A percentile compares a stretch with the other conserved stretches of the same genome.
Conservation (phyloP, 2,329 filamentous ascomycete genomes). For the Aspergillus sp. region DNA sequence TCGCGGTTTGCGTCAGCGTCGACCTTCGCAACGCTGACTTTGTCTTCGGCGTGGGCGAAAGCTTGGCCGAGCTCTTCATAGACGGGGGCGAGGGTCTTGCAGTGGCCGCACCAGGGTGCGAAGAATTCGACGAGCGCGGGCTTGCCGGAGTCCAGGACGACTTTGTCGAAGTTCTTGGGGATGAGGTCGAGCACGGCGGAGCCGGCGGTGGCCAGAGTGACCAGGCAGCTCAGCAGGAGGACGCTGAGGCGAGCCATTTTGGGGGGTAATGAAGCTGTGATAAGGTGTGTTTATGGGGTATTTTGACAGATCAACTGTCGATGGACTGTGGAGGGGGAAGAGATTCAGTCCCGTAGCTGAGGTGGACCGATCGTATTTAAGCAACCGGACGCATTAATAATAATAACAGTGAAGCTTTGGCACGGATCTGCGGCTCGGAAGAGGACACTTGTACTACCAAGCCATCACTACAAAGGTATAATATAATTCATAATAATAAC, state of each 20-base stretch:
- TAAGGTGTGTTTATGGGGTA: not conserved
- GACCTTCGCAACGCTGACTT: conserved; percentile 89
- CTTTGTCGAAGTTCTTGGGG: conserved; percentile 85
- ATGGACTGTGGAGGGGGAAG: not conserved
- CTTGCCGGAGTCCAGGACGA: conserved; percentile 88
- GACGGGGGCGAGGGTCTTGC: conserved; percentile 92
- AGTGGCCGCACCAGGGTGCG: conserved; percentile 98
- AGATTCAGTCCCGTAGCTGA: not conserved
- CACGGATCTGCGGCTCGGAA: conserved; percentile 21
- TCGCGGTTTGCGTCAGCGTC: conserved; percentile 87
- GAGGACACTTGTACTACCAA: conserved; percentile 33
- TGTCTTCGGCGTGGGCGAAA: conserved; percentile 72
- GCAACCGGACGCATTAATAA: conserved; percentile 6
- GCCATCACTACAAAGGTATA: too few relatives aligned
- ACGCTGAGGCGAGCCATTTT: conserved; percentile 48
- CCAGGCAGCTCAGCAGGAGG: conserved; percentile 48
- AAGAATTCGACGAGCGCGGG: conserved; percentile 98
- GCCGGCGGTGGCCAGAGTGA: conserved; percentile 61
- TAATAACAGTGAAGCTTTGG: conserved; percentile 5
- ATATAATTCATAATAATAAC: too few relatives aligned
- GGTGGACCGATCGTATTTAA: not conserved
- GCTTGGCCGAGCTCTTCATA: conserved; percentile 84
- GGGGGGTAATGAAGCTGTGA: not conserved
- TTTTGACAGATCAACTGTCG: conserved; percentile 7
- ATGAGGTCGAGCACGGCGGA: conserved; percentile 88